Evolutionary conservation across 768 basidiomycete species (phyloP).

Genomic region (Phlebiopsis flavidoalba): DNA sequence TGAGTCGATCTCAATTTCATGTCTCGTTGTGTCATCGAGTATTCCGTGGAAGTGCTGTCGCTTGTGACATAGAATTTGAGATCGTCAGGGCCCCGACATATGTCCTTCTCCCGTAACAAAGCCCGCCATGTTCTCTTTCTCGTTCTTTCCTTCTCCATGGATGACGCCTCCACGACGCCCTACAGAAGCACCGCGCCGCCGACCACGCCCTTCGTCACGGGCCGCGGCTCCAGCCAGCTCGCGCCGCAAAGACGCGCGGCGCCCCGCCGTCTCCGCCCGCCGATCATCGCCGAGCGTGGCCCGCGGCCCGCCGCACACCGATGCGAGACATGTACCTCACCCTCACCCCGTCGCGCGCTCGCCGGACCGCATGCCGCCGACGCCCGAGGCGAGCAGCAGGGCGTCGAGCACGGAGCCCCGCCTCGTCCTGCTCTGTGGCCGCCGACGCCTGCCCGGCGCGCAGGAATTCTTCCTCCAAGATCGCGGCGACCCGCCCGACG

Average conservation of each 20-base stretch:
- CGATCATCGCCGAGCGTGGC: not conserved
- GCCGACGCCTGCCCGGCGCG: slow-evolving; percentile 23
- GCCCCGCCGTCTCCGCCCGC: slow-evolving; percentile 13
- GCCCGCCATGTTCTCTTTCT: no score
- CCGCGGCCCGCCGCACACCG: slow-evolving; percentile 8
- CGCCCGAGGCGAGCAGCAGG: slow-evolving; percentile 26
- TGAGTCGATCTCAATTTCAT: no score
- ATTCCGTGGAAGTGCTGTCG: no score
- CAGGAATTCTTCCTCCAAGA: slow-evolving; percentile 20
- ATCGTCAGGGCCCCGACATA: no score
- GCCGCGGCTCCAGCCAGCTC: slow-evolving; percentile 14
- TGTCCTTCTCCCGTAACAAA: no score
- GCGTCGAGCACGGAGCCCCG: slow-evolving; percentile 24
- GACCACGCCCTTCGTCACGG: slow-evolving; percentile 18
- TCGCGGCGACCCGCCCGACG: slow-evolving; percentile 13
- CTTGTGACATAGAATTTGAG: no score
- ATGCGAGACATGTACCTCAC: not conserved
- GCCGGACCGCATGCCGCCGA: slow-evolving; percentile 19
- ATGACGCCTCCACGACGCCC: slow-evolving; percentile 24
- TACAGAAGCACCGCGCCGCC: slow-evolving; percentile 10
- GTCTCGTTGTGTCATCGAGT: no score
- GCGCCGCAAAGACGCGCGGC: slow-evolving; percentile 16
- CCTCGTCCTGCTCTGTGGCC: slow-evolving; percentile 26
- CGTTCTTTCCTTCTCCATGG: no score
- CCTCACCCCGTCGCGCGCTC: slow-evolving; percentile 15